Evolutionary conservation across 768 basidiomycete species (phyloP), one percentile per base, ranked within the genome.

Genomic region (Collybiopsis confluens): DNA sequence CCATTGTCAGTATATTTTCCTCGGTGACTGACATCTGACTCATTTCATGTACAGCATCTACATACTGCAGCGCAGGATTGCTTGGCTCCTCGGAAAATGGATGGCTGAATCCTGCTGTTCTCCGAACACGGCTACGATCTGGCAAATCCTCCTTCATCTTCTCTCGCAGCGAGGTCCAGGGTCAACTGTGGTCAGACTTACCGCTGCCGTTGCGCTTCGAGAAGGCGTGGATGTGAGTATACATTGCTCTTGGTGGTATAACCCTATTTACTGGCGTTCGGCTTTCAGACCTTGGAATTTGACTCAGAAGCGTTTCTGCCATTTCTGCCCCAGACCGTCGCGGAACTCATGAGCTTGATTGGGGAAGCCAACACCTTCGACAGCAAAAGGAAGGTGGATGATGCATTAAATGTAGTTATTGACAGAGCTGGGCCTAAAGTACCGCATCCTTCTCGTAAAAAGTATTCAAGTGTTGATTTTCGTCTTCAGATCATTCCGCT

Each of bases 11-110:
- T 62, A 30, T 11, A 45, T 50, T 44, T 28, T 26, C 35, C 27
- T 43, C 20, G 20, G 47, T 30, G 23, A 28, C 8, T 18, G 6
- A 10, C 26, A 54, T 52, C 7, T 7, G 5, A 41, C 5, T 50
- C 35, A 37, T 11, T 45, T 33, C n/a, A 13, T 21, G 26, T 9
- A 26, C 54, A 96, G 94, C 54, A 92, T 88, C 64, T 88, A 90
- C 0, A 89, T 98, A 51, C 81, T 98, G 56, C 96, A 98, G 67
- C 82, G 93, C n/a, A 82, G 95, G 28, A 88, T 98, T 58, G 93
- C 95, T 1, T 97, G 94, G 93, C 73, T 98, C 3, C 79, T 98
- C 43, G 94, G 95, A 23, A 88, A 86, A 75, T 93, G 92, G 89
- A 77, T 92, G 30, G 73, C 81, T 13, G 88, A 92, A 44, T 77